These are phyloP conservation scores for Erigeron canadensis DNA, from an alignment of 129 eudicot species.

Conservation along the genomic window DNA sequence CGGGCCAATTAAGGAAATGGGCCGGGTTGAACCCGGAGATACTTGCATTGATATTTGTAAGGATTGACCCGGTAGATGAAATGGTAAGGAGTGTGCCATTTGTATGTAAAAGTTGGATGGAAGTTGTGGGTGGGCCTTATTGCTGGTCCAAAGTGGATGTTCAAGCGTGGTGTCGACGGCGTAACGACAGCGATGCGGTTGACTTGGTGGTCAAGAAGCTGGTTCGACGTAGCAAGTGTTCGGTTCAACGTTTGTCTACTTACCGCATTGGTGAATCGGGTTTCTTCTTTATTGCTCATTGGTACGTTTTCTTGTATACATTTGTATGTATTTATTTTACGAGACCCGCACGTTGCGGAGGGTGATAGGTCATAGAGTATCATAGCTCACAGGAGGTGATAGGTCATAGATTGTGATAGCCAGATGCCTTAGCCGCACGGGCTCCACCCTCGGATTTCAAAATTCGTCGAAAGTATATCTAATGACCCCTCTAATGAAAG, in stretches of 20 bases:
- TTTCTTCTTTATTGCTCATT: not conserved
- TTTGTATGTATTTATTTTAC: too few relatives aligned
- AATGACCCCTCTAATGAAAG: too few relatives aligned
- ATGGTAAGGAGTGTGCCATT: not conserved
- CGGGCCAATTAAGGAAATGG: not conserved
- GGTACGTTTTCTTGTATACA: not conserved
- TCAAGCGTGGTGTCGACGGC: not conserved
- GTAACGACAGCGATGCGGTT: not conserved
- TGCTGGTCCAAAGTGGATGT: not conserved
- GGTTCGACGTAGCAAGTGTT: not conserved
- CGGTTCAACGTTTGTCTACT: not conserved
- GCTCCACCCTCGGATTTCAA: too few relatives aligned
- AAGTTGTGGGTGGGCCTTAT: not conserved
- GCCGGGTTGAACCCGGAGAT: not conserved
- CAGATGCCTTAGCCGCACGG: too few relatives aligned
- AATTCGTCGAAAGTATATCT: too few relatives aligned
- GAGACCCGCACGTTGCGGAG: too few relatives aligned
- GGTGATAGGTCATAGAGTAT: too few relatives aligned
- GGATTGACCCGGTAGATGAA: not conserved
- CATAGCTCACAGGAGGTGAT: too few relatives aligned
- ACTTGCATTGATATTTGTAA: not conserved
- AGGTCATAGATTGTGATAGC: too few relatives aligned
- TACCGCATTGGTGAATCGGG: not conserved
- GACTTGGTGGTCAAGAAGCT: not conserved
- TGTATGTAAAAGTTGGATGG: not conserved